Evolutionary conservation across 225 moss, liverwort and hornwort genomes (phyloP).

Genomic region (Physcomitrium patens): DNA sequence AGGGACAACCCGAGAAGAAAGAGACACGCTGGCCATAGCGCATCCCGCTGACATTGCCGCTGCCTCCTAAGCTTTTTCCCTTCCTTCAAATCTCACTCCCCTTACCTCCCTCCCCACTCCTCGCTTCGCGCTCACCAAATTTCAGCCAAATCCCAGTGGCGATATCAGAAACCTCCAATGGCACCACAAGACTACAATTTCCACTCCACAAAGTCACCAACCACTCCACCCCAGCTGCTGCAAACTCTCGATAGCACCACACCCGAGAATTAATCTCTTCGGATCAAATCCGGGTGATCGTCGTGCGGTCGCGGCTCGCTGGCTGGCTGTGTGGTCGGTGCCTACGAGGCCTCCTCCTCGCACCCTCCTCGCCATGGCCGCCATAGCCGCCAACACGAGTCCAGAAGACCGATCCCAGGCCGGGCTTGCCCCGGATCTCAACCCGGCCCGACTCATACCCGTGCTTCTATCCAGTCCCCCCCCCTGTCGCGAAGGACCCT

Average conservation of each 20-base stretch:
- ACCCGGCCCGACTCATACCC: background rate
- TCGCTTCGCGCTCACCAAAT: background rate
- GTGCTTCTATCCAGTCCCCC: constrained; percentile 18
- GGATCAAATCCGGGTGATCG: background rate
- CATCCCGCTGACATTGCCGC: constrained; percentile 37
- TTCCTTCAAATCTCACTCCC: too few species aligned
- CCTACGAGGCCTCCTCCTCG: too few species aligned
- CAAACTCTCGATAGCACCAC: constrained; percentile 14
- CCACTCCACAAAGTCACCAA: background rate
- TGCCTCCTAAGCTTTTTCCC: background rate
- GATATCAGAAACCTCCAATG: constrained; percentile 3
- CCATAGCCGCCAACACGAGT: constrained; percentile 13
- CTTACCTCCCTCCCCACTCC: background rate
- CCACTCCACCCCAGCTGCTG: background rate
- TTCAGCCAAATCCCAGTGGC: background rate
- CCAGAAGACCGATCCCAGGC: background rate
- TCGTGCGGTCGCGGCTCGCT: background rate
- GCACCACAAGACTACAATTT: constrained; percentile 2
- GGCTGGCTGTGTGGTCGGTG: constrained; percentile 27
- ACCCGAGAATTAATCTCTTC: too few species aligned
- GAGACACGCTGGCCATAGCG: constrained; percentile 39
- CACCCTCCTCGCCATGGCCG: constrained; percentile 8
- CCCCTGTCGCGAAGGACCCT: too few species aligned
- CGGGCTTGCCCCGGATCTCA: background rate
- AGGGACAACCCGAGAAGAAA: constrained; percentile 23